phyloP scores from a whole-genome alignment of 768 basidiomycete genomes.

The Leccinum barrowsii region DNA sequence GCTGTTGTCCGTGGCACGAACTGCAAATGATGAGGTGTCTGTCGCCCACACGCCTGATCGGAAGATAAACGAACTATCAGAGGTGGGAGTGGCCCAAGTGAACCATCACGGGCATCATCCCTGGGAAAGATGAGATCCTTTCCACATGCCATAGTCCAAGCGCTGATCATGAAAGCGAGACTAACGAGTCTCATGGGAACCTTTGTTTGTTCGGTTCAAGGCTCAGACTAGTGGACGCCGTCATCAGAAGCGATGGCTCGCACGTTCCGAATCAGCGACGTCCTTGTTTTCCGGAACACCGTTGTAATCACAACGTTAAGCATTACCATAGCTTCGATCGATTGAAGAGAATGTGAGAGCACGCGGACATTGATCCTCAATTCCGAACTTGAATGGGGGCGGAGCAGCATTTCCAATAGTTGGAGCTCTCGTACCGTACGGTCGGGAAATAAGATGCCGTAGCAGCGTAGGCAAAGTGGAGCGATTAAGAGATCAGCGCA shows the following conservation, averaged over 20 bases:
- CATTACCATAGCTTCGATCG: background rate
- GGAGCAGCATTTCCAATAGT: background rate
- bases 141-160: background rate
- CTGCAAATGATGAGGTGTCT: slow-evolving; percentile 7
- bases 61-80: slow-evolving; percentile 3
- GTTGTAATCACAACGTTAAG: background rate
- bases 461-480: slow-evolving; percentile 2
- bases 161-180: slow-evolving; percentile 26
- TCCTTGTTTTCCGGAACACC: background rate
- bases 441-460: slow-evolving; percentile 15
- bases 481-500: slow-evolving; percentile 1
- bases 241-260: background rate
- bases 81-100: background rate
- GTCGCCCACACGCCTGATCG: slow-evolving; percentile 13
- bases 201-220: background rate
- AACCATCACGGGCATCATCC: slow-evolving; percentile 7
- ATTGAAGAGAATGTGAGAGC: background rate
- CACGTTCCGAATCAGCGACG: background rate
- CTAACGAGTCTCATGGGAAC: background rate
- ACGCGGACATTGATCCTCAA: slow-evolving; percentile 4
- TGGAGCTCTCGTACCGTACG: background rate
- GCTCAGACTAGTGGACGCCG: background rate
- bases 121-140: slow-evolving; percentile 11
- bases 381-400: background rate
- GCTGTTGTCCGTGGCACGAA: slow-evolving; percentile 8